These are phyloP conservation scores for Cronartium quercuum DNA, from an alignment of 1,284 basidiomycete genomes.

Conservation along the genomic window DNA sequence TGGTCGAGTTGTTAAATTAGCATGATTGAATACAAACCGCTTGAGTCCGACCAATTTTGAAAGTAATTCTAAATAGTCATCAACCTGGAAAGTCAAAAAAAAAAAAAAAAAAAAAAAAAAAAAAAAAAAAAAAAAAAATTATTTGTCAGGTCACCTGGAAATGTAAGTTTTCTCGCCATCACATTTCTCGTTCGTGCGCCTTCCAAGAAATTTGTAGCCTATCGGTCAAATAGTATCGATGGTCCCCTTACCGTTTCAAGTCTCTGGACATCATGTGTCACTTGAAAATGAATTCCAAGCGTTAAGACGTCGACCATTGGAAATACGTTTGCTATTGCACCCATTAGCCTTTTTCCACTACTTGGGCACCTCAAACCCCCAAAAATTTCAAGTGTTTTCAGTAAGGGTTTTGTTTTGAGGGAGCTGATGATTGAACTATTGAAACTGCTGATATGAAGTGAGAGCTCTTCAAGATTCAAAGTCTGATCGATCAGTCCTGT, in stretches of 20 bases:
- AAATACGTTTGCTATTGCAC: neutral
- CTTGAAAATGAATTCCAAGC: slow-evolving; percentile 8
- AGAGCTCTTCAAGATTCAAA: slow-evolving; percentile 1
- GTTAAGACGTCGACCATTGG: slow-evolving; percentile 8
- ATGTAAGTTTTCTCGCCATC: too few species aligned
- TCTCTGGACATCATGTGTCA: neutral
- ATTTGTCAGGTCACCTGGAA: too few species aligned
- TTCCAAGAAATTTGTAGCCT: neutral
- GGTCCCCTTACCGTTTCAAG: slow-evolving; percentile 8
- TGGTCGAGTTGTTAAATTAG: neutral
- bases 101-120: neutral
- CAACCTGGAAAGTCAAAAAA: too few species aligned
- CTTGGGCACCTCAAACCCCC: slow-evolving; percentile 8
- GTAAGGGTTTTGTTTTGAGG: neutral
- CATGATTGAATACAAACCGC: slow-evolving; percentile 25
- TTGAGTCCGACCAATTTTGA: neutral
- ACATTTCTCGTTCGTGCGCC: too few species aligned
- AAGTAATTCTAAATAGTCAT: slow-evolving; percentile 6
- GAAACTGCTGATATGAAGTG: slow-evolving; percentile 17
- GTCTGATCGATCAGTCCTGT: slow-evolving; percentile 12
- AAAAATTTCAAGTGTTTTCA: slow-evolving; percentile 14
- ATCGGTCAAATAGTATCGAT: neutral
- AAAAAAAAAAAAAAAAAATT: slow-evolving; percentile 6
- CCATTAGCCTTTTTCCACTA: neutral
- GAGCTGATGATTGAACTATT: neutral